Evolutionary conservation across 495 filamentous ascomycete species (phyloP).

Genomic region (Aspergillus leporis): DNA sequence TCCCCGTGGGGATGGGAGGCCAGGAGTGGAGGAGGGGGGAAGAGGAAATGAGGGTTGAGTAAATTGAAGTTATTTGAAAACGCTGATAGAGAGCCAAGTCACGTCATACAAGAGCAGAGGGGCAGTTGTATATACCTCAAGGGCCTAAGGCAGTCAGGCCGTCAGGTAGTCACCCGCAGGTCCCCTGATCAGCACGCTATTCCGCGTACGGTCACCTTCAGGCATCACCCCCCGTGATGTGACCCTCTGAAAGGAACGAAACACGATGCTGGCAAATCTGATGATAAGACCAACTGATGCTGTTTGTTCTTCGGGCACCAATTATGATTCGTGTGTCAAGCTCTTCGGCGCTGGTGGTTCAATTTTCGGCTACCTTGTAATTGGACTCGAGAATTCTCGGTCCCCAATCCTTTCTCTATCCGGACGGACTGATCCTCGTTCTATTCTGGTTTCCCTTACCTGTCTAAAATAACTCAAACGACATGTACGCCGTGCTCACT

Average conservation of each 20-base stretch:
- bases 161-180: neutral
- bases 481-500: too few species aligned
- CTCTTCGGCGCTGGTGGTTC: neutral
- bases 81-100: too few species aligned
- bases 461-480: neutral
- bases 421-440: neutral
- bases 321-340: neutral
- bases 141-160: neutral
- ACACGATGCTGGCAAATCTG: neutral
- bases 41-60: neutral
- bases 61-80: too few species aligned
- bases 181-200: neutral
- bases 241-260: neutral
- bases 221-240: neutral
- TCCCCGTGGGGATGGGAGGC: conserved; percentile 16
- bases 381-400: neutral
- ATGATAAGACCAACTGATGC: conserved; percentile 1
- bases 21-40: neutral
- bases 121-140: neutral
- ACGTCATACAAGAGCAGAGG: conserved; percentile 1
- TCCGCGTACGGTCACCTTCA: conserved; percentile 1
- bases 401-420: neutral
- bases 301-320: neutral
- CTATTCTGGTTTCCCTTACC: too few species aligned
- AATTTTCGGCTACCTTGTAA: neutral